Evolutionary conservation across 1,284 basidiomycete genomes (phyloP), one percentile per base, ranked within the genome.

Genomic region (Ganoderma leucocontextum): DNA sequence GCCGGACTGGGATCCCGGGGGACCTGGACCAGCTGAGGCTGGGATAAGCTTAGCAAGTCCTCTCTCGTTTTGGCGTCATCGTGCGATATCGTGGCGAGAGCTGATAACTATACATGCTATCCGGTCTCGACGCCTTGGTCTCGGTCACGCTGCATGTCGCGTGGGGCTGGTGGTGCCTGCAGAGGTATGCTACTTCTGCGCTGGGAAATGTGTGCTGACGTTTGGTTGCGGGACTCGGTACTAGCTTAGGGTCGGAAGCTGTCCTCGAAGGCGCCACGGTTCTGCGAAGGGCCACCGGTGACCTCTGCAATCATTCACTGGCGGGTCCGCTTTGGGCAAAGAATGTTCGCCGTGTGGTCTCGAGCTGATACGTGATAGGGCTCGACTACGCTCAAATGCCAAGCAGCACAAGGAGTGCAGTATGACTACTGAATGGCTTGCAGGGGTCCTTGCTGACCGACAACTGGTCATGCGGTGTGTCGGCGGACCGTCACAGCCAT

Each of bases 41-140:
- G 29, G 55, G 17, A 58, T 58, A 58, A 22, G 35, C 55, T 58
- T 58, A 35, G 55, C 55, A 58, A 38, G 55, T 58, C 33, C 29
- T n/a, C 35, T 35, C 17, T 22, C 17, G 52, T 29, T 33, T 19
- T 38, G 13, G 36, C 35, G 55, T 38, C 4, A 9, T 22, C 35
- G 19, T 38, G 55, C 19, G 9, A 10, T 38, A 17, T 47, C 17
- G 19, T 38, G 55, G 36, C 19, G 47, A 49, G 55, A 38, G 33
- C 55, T 58, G 36, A 38, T 38, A 19, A 55, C 33, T 55, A 22
- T 19, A n/a, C 10, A 25, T 13, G 13, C 47, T 9, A 19, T 25
- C 13, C 22, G 47, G 47, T 13, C n/a, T 52, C 12, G 22, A 52
- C 47, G 22, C n/a, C 22, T 25, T 5, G 47, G 47, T 12, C 12